phyloP scores from a whole-genome alignment of 345 rosid species.

The Combretum micranthum region DNA sequence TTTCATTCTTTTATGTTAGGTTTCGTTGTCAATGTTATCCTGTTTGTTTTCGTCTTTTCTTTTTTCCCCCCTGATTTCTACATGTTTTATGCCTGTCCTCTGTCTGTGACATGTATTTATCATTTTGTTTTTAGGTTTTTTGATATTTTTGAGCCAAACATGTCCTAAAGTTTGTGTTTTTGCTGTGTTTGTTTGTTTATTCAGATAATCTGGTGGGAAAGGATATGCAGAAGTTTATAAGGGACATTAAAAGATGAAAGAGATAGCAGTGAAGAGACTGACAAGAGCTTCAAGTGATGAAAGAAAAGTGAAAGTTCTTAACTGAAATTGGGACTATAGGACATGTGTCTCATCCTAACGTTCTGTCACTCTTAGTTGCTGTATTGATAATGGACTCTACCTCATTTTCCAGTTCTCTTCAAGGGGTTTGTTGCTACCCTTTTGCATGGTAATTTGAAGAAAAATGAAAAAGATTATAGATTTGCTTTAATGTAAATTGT shows the following conservation, averaged over 20 bases:
- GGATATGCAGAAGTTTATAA: slow-evolving; percentile 91
- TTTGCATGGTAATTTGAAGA: slow-evolving; percentile 57
- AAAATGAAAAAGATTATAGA: neutral
- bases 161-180: neutral
- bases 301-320: slow-evolving; percentile 78
- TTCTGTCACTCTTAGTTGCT: slow-evolving; percentile 68
- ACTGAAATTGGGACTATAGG: slow-evolving; percentile 94
- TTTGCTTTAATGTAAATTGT: neutral
- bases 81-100: too few relatives aligned
- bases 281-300: slow-evolving; percentile 65
- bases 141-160: too few relatives aligned
- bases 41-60: neutral
- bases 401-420: slow-evolving; percentile 84
- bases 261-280: slow-evolving; percentile 80
- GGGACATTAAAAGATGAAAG: slow-evolving; percentile 47
- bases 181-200: neutral
- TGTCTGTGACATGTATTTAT: too few relatives aligned
- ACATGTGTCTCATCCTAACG: slow-evolving; percentile 82
- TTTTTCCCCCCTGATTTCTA: neutral
- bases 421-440: slow-evolving; percentile 81
- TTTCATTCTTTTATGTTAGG: too few relatives aligned
- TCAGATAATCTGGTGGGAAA: slow-evolving; percentile 72
- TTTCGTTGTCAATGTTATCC: too few relatives aligned
- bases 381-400: slow-evolving; percentile 82
- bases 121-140: too few relatives aligned